phyloP scores from a whole-genome alignment of 2,329 filamentous ascomycete genomes.

The Fusarium vanettenii region DNA sequence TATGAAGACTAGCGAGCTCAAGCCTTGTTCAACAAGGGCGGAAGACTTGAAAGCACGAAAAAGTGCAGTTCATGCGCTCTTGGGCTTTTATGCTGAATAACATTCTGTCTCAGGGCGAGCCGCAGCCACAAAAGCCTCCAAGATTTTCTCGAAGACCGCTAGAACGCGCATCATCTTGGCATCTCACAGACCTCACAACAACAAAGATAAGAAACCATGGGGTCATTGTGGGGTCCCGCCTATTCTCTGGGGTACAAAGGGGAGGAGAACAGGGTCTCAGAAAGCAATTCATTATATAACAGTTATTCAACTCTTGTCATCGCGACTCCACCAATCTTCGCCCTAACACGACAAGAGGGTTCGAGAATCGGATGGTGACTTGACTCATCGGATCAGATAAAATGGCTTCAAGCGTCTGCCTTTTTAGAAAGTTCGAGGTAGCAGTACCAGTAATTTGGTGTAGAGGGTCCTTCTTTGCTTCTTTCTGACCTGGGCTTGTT shows the following conservation, averaged over 20 bases:
- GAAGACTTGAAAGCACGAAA: neutral
- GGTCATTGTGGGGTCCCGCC: neutral
- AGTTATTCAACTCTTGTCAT: neutral
- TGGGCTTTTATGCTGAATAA: neutral
- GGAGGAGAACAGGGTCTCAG: neutral
- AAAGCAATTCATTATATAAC: slow-evolving; percentile 24
- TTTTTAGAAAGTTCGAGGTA: neutral
- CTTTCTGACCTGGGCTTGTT: neutral
- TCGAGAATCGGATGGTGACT: neutral
- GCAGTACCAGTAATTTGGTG: neutral
- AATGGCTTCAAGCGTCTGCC: neutral
- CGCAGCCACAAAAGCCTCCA: neutral
- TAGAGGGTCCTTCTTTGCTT: neutral
- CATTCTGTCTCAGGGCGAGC: neutral
- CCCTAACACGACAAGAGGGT: slow-evolving; percentile 23
- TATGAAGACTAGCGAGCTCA: neutral
- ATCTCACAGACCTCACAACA: neutral
- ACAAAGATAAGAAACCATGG: neutral
- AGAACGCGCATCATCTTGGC: neutral
- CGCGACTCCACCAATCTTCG: slow-evolving; percentile 20
- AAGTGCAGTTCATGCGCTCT: neutral
- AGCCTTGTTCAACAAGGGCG: neutral
- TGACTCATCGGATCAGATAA: neutral
- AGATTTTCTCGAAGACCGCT: neutral
- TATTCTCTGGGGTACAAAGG: neutral